Conservation (phyloP, 2,329 filamentous ascomycete species). For the Cercospora zeae-maydis region DNA sequence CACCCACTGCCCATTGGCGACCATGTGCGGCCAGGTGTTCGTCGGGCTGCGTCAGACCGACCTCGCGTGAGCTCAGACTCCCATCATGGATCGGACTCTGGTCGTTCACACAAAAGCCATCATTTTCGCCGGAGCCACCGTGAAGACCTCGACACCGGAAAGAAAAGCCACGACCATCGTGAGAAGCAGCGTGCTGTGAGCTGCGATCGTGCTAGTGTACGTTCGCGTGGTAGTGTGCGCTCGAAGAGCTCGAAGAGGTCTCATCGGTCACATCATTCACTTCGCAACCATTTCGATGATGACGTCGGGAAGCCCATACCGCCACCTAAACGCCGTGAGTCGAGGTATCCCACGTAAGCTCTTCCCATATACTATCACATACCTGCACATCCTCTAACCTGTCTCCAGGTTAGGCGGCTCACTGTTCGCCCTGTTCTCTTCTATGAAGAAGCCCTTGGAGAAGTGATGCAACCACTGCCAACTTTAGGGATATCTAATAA, state of each 20-base stretch:
- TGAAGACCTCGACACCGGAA: neutral
- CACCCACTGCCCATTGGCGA: conserved; percentile 11
- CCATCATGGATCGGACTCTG: neutral
- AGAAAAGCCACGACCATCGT: neutral
- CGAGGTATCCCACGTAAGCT: conserved; percentile 5
- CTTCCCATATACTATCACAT: neutral
- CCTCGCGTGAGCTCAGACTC: conserved; percentile 14
- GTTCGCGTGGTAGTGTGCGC: neutral
- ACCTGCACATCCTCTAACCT: neutral
- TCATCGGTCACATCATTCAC: neutral
- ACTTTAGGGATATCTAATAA: neutral
- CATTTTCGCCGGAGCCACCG: neutral
- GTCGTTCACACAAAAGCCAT: conserved; percentile 3
- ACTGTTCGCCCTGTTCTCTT: conserved; percentile 17
- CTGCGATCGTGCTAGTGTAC: neutral
- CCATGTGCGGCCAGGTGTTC: neutral
- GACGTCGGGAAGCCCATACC: conserved; percentile 2
- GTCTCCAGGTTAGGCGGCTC: conserved; percentile 20
- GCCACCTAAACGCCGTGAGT: neutral
- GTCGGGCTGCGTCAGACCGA: neutral
- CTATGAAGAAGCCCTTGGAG: conserved; percentile 17
- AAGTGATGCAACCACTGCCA: neutral
- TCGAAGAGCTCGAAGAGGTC: conserved; percentile 6
- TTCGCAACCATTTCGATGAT: conserved; percentile 10
- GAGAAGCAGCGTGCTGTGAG: neutral